Conservation (phyloP, 306 rosid genomes). For the Acmispon strigosus region DNA sequence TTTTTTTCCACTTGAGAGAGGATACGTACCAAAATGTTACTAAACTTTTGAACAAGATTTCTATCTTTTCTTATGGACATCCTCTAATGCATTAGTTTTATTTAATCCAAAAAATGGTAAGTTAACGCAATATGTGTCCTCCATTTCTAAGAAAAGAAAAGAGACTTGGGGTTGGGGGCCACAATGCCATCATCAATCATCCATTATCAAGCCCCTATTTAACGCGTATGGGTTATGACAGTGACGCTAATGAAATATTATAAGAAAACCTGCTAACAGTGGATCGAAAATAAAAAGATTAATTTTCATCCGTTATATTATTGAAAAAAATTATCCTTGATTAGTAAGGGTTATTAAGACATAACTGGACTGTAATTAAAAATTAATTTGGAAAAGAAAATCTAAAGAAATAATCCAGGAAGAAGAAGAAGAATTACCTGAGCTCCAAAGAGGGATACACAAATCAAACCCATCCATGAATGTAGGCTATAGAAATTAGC, state of each 20-base stretch:
- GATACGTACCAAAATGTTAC: too few relatives aligned
- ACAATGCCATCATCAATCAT: neutral
- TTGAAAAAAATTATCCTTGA: neutral
- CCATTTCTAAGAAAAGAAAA: too few relatives aligned
- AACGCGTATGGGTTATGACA: neutral
- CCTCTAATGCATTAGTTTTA: too few relatives aligned
- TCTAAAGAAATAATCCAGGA: neutral
- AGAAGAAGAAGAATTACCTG: conserved; percentile 48
- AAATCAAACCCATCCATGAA: conserved; percentile 94
- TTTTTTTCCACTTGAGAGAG: too few relatives aligned
- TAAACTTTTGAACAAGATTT: too few relatives aligned
- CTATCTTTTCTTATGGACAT: too few relatives aligned
- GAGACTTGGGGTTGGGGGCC: neutral
- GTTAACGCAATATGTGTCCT: too few relatives aligned
- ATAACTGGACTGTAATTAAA: neutral
- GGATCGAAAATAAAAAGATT: neutral
- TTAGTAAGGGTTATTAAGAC: neutral
- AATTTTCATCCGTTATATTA: neutral
- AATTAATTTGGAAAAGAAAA: neutral
- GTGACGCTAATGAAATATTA: neutral
- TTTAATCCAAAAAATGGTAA: too few relatives aligned
- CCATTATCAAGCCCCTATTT: neutral
- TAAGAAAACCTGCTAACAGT: neutral
- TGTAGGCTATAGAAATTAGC: conserved; percentile 83
- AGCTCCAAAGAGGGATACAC: conserved; percentile 60